phyloP scores from a whole-genome alignment of 2,329 filamentous ascomycete genomes.

The Elsinoe fawcettii region DNA sequence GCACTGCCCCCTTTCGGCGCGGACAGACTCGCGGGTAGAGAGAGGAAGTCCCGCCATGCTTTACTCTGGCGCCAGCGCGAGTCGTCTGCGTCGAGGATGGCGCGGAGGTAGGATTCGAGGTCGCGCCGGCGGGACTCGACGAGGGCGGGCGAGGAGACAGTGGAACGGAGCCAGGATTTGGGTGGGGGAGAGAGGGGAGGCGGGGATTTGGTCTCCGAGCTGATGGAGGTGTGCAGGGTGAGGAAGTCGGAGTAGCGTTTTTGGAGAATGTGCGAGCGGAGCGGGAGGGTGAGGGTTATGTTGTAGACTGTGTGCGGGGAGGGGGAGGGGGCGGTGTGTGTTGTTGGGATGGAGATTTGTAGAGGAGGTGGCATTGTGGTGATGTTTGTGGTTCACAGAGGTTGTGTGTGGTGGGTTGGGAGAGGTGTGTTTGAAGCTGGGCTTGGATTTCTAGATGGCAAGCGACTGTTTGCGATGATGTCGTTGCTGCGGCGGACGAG shows the following conservation, averaged over 20 bases:
- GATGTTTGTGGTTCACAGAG: not conserved
- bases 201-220: constrained; percentile 50
- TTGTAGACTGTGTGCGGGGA: constrained; percentile 73
- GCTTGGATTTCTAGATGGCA: not conserved
- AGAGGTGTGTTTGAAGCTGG: not conserved
- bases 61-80: constrained; percentile 66
- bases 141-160: constrained; percentile 59
- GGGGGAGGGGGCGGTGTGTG: constrained; percentile 46
- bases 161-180: constrained; percentile 72
- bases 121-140: constrained; percentile 61
- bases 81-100: constrained; percentile 66
- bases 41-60: constrained; percentile 66
- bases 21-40: constrained; percentile 47
- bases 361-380: constrained; percentile 36
- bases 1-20: constrained; percentile 33
- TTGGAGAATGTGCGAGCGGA: constrained; percentile 65
- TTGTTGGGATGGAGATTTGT: constrained; percentile 40
- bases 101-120: constrained; percentile 63
- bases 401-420: not conserved
- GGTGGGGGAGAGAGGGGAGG: constrained; percentile 61
- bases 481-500: constrained; percentile 4
- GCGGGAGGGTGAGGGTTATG: constrained; percentile 66
- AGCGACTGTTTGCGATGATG: constrained; percentile 10
- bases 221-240: constrained; percentile 56
- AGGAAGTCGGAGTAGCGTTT: constrained; percentile 80